Conservation (phyloP, 192 early-diverging fungal genomes). For the Coemansia sp. region DNA sequence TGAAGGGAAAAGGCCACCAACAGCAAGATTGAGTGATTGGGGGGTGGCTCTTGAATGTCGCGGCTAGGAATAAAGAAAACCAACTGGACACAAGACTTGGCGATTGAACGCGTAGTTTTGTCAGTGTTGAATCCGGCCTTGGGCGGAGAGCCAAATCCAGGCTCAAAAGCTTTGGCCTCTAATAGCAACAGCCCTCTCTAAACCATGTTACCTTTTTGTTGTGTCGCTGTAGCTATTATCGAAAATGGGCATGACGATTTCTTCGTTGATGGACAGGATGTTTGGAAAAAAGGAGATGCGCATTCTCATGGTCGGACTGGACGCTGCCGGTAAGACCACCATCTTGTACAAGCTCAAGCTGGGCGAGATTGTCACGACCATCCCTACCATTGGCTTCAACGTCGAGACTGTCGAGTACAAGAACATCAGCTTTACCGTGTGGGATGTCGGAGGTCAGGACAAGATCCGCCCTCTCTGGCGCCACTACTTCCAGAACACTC, state of each 20-base stretch:
- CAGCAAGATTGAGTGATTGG: background rate
- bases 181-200: background rate
- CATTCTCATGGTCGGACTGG: slow-evolving; percentile 94
- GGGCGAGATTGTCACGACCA: slow-evolving; percentile 98
- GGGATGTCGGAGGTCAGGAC: slow-evolving; percentile 99
- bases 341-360: slow-evolving; percentile 99
- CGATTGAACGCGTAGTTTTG: background rate
- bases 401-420: slow-evolving; percentile 98
- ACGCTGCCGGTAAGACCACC: slow-evolving; percentile 98
- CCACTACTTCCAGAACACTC: slow-evolving; percentile 98
- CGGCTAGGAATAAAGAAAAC: background rate
- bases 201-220: background rate
- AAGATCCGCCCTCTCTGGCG: slow-evolving; percentile 98
- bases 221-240: background rate
- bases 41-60: background rate
- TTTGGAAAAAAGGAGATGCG: slow-evolving; percentile 95
- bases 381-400: slow-evolving; percentile 99
- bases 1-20: background rate
- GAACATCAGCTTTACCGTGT: slow-evolving; percentile 97
- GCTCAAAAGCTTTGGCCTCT: background rate
- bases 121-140: background rate
- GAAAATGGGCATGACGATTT: slow-evolving; percentile 86
- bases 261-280: slow-evolving; percentile 70
- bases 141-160: background rate
- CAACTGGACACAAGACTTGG: background rate